These are phyloP conservation scores for Pelargonium fulgidum DNA, from an alignment of 441 rosid species.

Conservation along the genomic window DNA sequence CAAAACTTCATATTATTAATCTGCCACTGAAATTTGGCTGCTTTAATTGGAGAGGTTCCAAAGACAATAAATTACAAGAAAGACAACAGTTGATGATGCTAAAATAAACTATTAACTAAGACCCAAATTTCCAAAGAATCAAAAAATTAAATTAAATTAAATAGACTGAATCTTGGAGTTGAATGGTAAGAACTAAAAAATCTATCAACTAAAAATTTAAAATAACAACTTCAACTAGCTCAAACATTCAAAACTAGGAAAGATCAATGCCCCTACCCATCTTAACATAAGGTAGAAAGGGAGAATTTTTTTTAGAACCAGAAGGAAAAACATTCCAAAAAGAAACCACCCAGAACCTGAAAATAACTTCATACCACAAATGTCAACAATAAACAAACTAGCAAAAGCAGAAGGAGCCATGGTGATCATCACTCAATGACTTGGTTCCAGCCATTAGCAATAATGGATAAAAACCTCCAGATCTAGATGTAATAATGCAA, in stretches of 20 bases:
- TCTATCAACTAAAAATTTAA: background rate
- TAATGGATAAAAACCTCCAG: background rate
- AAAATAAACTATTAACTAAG: no score
- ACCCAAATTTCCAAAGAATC: no score
- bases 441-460: background rate
- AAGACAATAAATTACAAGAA: no score
- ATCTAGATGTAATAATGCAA: background rate
- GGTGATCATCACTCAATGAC: background rate
- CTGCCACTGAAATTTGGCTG: background rate
- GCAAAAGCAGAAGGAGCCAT: background rate
- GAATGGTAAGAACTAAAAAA: background rate
- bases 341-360: background rate
- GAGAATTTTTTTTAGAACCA: background rate
- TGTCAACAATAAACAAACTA: background rate
- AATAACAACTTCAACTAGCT: background rate
- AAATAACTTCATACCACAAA: background rate
- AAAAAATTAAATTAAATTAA: no score
- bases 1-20: background rate
- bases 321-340: background rate
- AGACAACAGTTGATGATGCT: no score
- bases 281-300: background rate
- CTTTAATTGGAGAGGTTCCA: no score
- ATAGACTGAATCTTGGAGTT: background rate
- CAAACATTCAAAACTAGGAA: background rate
- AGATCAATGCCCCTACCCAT: background rate